Evolutionary conservation across 495 filamentous ascomycete species (phyloP).

Genomic region (Neurospora sp.): DNA sequence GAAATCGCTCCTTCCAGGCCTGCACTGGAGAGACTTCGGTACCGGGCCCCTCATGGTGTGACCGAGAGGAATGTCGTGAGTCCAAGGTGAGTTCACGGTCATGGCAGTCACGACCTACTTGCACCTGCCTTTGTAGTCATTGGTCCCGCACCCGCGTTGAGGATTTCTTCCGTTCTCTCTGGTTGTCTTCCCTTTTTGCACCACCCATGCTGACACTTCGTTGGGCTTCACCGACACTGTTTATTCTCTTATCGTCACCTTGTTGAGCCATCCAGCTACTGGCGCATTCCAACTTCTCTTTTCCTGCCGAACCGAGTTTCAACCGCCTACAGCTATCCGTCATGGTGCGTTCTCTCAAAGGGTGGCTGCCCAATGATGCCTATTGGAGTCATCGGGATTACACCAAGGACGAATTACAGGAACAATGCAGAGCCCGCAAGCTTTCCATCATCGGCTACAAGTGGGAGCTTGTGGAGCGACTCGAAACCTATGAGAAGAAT

Average conservation of each 20-base stretch:
- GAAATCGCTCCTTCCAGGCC: too few species aligned
- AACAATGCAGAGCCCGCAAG: not conserved
- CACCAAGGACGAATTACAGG: not conserved
- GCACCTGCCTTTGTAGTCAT: too few species aligned
- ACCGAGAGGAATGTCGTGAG: too few species aligned
- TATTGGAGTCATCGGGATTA: not conserved
- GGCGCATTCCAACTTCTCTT: not conserved
- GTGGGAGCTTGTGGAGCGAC: not conserved
- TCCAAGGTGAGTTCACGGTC: too few species aligned
- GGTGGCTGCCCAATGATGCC: not conserved
- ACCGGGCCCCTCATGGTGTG: too few species aligned
- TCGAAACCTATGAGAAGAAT: too few species aligned
- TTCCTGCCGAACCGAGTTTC: not conserved
- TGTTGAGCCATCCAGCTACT: not conserved
- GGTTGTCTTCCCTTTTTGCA: too few species aligned
- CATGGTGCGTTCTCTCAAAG: not conserved
- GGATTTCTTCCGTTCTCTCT: too few species aligned
- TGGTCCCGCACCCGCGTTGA: too few species aligned
- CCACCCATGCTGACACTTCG: not conserved
- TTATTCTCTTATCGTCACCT: not conserved
- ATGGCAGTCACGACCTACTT: too few species aligned
- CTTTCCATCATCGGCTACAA: not conserved
- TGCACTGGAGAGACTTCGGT: too few species aligned
- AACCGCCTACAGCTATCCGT: not conserved
- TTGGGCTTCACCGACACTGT: not conserved